Evolutionary conservation across 2,329 filamentous ascomycete genomes (phyloP).

Genomic region (Alternaria consortialis): DNA sequence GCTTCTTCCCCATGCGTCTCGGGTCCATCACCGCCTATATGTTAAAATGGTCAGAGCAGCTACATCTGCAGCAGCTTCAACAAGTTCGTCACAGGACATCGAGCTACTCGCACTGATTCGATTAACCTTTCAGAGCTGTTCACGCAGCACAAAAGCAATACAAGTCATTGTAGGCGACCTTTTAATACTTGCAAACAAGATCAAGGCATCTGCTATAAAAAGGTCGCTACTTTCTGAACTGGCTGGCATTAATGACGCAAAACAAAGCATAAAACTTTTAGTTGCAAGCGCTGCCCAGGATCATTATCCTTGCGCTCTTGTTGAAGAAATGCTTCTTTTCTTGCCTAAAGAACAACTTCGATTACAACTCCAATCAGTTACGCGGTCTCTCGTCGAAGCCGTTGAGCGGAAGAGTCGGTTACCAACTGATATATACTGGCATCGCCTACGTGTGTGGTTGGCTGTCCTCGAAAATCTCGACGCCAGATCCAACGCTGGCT

Average conservation of each 20-base stretch:
- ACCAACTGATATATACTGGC: not conserved
- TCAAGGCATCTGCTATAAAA: constrained; percentile 9
- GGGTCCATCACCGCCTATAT: constrained; percentile 16
- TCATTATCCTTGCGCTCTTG: constrained; percentile 2
- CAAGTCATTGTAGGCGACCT: constrained; percentile 2
- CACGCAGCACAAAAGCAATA: not conserved
- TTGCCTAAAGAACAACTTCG: constrained; percentile 20
- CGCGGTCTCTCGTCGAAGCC: constrained; percentile 15
- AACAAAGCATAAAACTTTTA: not conserved
- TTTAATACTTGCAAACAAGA: constrained; percentile 15
- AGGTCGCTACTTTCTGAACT: constrained; percentile 13
- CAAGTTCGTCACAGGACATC: constrained; percentile 14
- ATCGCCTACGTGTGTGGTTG: constrained; percentile 28
- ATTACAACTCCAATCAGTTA: constrained; percentile 17
- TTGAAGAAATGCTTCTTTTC: constrained; percentile 20
- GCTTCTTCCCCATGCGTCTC: constrained; percentile 9
- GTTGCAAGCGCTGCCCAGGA: constrained; percentile 6
- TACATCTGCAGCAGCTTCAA: constrained; percentile 3
- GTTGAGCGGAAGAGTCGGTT: constrained; percentile 1
- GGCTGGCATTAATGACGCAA: not conserved
- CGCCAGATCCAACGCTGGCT: not conserved
- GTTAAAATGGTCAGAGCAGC: constrained; percentile 21
- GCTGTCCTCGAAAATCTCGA: constrained; percentile 31
- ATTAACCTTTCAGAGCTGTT: constrained; percentile 21
- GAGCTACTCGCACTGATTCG: constrained; percentile 23